Evolutionary conservation across 768 basidiomycete species (phyloP), one percentile per base, ranked within the genome.

Genomic region (Agaricus blazei): DNA sequence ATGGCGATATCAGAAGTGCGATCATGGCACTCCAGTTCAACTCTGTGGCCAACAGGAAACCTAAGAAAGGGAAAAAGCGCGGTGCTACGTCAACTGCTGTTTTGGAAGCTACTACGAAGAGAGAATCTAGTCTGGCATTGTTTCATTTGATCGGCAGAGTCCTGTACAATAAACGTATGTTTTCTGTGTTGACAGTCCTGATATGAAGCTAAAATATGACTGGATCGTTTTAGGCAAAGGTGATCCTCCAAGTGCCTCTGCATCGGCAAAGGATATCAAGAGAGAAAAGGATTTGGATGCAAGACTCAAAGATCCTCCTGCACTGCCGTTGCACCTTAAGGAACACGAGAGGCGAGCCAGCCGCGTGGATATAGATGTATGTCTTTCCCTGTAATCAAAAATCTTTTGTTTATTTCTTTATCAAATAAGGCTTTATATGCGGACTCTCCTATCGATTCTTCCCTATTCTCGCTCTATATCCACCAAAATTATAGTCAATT

Each of bases 131-230:
- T 57, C 72, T 99, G 14, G 84, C 82, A 9, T 71, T 99, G 49
- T 99, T 99, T 66, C 97, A 98, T 70, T 70, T 98, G 15, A 74
- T 99, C 48, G 97, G 97, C 14, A 96, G 91, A 71, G 81, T 98
- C 1, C 68, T 98, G 47, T 98, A 97, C 66, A 98, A 96, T 68
- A 99, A 98, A 70, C 84, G 97, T 97, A 43, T 53, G 82, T 69
- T 1, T 28, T 46, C 41, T 42, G 48, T n/a, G 36, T 46, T 15
- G 24, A n/a, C 42, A 9, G 14, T 44, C 26, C 34, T 34, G 11
- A 28, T 29, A 23, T 57, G n/a, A 58, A 28, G 59, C 24, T 52
- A 37, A 49, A 14, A 31, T 46, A 14, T 48, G 46, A 34, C 34
- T 11, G 34, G 8, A 31, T 47, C 31, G 9, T 47, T 15, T n/a